These are phyloP conservation scores for Magnolia kwangsiensis DNA, from an alignment of 164 flowering plant species.

Conservation along the genomic window DNA sequence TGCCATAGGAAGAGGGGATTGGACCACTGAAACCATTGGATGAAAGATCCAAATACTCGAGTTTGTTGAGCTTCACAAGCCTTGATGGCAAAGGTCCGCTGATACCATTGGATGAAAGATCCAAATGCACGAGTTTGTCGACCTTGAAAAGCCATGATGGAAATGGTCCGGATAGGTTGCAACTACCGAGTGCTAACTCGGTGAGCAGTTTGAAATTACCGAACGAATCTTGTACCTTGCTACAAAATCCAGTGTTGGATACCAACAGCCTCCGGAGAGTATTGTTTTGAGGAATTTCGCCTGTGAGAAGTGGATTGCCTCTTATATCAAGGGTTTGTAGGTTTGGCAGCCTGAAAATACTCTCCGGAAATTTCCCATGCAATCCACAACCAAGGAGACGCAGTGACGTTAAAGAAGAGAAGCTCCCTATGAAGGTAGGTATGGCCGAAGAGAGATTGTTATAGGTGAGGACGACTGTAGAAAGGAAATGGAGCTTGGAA, in stretches of 20 bases:
- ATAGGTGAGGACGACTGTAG: conserved; percentile 5
- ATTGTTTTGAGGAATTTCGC: conserved; percentile 1
- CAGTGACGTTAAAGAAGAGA: conserved; percentile 22
- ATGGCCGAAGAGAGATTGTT: conserved; percentile 21
- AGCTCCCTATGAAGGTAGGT: conserved; percentile 21
- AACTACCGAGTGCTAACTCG: not conserved
- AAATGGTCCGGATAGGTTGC: not conserved
- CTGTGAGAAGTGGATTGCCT: conserved; percentile 17
- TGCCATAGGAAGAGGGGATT: not conserved
- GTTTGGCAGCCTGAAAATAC: conserved; percentile 21
- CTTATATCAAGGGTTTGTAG: conserved; percentile 24
- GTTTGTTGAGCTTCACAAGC: not conserved
- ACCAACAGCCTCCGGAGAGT: not conserved
- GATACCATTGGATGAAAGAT: not conserved
- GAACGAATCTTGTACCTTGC: not conserved
- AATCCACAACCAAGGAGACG: conserved; percentile 15
- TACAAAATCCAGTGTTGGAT: not conserved
- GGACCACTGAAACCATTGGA: not conserved
- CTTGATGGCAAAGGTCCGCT: not conserved
- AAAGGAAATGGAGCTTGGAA: conserved; percentile 16
- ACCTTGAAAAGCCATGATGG: not conserved
- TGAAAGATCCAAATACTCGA: not conserved
- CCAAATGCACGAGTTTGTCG: not conserved
- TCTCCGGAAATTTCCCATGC: conserved; percentile 27
- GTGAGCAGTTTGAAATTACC: not conserved